Base-by-base conservation (phyloP, 805 yeast genomes). In the Maudiozyma pseudohumilis region DNA sequence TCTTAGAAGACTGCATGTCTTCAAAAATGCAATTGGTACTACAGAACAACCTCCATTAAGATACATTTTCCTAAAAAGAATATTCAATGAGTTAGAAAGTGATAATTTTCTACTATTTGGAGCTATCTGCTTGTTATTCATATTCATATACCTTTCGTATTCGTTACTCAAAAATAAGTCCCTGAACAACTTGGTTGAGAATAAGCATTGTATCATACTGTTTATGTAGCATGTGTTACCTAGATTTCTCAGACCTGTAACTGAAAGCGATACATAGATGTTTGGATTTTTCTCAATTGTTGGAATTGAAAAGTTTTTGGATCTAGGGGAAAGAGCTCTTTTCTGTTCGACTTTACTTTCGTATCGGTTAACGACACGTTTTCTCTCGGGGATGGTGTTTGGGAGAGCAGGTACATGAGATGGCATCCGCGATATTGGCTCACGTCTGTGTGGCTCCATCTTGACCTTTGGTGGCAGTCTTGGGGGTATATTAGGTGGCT, bases 161-260 rank as follows among this genome's bases (percentile, higher is more conserved):
- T 55, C 58, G 42, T 65, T 59, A n/a, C 66, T 57, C 10, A 63
- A 42, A 43, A 80, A 74, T 12, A 80, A 53, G 3, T 61, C 53
- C 38, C 77, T 63, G 47, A 82, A 75, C 18, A 53, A 50, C 0
- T 59, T 46, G 0, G 78, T 55, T 2, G 77, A 80, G 56, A 78
- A 78, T 6, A 82, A 53, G 43, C 85, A 70, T 54, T 82, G 94
- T 10, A 82, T 53, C 64, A 82, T 76, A 52, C 81, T 73, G 50
- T 82, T 82, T 40, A 82, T 75, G 52, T 82, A 82, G 49, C 94
- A 82, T 0, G 88, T 78, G 29, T 78, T 77, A 0, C 87, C 86
- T 58, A 72, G 63, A 50, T 82, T 82, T 42, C 72, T 62, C 36
- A 82, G 56, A 0, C 88, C 84, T 38, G 82, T 76, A 12, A 77